These are phyloP conservation scores for Fraxinus ornus DNA, from an alignment of 305 asterid species.

Conservation along the genomic window DNA sequence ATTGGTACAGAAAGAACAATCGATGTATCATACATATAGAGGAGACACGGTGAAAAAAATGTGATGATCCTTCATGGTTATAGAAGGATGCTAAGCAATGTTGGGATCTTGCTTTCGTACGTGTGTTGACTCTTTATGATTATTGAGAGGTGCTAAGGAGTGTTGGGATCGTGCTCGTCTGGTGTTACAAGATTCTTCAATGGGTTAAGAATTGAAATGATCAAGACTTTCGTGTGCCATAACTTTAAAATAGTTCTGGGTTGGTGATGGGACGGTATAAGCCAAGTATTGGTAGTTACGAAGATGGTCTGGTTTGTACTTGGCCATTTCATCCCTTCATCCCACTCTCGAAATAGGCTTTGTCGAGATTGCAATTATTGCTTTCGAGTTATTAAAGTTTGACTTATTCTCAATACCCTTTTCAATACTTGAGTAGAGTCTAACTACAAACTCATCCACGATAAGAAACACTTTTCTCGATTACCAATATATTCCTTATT, in stretches of 20 bases:
- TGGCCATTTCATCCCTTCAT: background rate
- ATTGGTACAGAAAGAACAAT: too few species aligned
- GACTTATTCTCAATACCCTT: background rate
- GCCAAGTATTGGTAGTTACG: too few species aligned
- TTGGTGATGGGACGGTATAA: background rate
- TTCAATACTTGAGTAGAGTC: background rate
- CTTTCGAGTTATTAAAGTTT: background rate
- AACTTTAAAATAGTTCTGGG: background rate
- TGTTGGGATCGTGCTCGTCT: background rate
- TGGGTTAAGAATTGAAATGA: background rate
- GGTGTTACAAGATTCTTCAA: background rate
- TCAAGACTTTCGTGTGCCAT: background rate
- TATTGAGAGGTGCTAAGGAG: background rate
- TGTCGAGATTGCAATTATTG: too few species aligned
- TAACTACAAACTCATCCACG: background rate
- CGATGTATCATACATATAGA: background rate
- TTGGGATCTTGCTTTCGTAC: background rate
- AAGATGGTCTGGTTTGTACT: background rate
- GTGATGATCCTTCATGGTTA: background rate
- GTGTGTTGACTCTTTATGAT: background rate
- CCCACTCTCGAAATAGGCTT: background rate
- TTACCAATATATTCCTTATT: background rate
- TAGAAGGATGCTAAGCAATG: background rate
- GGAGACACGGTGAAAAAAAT: too few species aligned
- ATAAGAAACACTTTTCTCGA: background rate